Evolutionary conservation across 495 filamentous ascomycete genomes (phyloP), one percentile per base, ranked within the genome.

Genomic region (Penicillium maclennaniae): DNA sequence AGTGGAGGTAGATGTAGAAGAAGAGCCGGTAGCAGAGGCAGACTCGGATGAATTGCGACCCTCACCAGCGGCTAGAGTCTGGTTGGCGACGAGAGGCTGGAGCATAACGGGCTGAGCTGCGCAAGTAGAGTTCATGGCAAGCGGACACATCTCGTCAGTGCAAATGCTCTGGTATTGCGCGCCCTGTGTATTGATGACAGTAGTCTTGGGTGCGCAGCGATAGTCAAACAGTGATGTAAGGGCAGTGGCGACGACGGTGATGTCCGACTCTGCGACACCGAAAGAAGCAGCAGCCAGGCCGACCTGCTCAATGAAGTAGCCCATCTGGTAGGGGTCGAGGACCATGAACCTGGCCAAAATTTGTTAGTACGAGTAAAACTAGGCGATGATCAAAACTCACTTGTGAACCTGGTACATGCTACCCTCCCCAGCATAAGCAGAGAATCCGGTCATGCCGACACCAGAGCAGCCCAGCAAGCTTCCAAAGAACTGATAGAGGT

Each of bases 401-500:
- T 77, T 74, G 66, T 83, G 79, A 10, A 75, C 73, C 17, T 77
- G 54, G 61, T 74, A 78, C 73, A 75, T 70, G 58, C 63, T 73
- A 20, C 61, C 54, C 14, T 67, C 44, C 27, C 79, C 78, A 20
- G 15, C 44, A 56, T 81, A 82, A 26, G 60, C 54, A 15, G 73
- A 56, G 58, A 72, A 79, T 1, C 63, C 75, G 2, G 54, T 42
- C 47, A 57, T 71, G 42, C 78, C 75, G 49, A 75, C 63, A 38
- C 60, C 46, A 48, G 71, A 69, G 69, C 79, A 83, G 48, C 71
- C 75, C 38, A 81, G 70, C 14, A 83, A 67, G 45, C 60, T 46
- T 16, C 77, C 79, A 58, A 83, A 83, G 68, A 71, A 81, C 51
- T 74, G 56, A 59, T 83, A 81, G 41, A 83, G 72, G 59, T 83